Conservation (phyloP, 345 rosid genomes). For the Lagerstroemia speciosa region DNA sequence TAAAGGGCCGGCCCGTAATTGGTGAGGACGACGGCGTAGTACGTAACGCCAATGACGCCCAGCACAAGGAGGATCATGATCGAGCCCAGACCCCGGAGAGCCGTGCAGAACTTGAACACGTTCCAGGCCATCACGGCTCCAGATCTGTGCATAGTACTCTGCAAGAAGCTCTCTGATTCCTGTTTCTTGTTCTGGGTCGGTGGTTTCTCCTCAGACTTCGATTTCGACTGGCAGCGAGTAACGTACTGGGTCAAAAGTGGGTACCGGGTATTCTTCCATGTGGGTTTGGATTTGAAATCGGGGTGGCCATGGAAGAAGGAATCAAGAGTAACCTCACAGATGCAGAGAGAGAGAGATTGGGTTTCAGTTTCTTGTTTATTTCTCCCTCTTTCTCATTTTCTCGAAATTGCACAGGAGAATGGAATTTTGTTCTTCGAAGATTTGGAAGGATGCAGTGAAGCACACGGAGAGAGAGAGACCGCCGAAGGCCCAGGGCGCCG, state of each 20-base stretch:
- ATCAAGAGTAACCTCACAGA: neutral
- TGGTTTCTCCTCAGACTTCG: neutral
- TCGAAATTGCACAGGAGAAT: neutral
- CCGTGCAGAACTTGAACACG: constrained; percentile 94
- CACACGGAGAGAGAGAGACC: neutral
- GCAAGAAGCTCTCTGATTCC: neutral
- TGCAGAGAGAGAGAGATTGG: neutral
- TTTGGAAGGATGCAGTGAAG: neutral
- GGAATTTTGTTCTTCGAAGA: neutral
- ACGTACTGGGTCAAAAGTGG: neutral
- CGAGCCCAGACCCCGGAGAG: constrained; percentile 88
- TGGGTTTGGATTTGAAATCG: neutral
- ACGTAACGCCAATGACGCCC: constrained; percentile 87
- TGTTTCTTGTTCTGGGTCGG: neutral
- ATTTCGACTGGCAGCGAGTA: neutral
- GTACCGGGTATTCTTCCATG: neutral
- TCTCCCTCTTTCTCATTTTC: neutral
- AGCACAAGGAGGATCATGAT: constrained; percentile 94
- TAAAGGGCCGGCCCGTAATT: constrained; percentile 74
- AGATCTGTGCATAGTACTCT: constrained; percentile 80
- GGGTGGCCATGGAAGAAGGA: neutral
- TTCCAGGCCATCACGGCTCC: constrained; percentile 98
- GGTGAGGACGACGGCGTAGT: constrained; percentile 82
- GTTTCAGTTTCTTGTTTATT: neutral
- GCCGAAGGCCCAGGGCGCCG: too few relatives aligned